A percentile compares a stretch with the other conserved stretches of the same genome.
phyloP scores from a whole-genome alignment of 345 rosid species.

The Noccaea caerulescens region DNA sequence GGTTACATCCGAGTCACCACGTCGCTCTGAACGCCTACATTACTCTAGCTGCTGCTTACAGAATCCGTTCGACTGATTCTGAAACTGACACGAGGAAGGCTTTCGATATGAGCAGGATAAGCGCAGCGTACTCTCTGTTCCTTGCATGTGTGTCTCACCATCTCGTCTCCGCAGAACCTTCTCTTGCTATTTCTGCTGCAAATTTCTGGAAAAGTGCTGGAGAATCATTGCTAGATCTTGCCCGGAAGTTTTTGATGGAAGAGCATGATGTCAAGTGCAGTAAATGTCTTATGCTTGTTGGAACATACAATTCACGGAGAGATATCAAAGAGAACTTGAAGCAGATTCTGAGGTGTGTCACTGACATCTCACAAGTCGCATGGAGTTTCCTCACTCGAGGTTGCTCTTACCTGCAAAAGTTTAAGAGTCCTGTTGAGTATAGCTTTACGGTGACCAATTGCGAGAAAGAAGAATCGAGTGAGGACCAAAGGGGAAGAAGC shows the following conservation, averaged over 20 bases:
- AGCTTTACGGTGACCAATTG: conserved; percentile 24
- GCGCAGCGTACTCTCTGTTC: conserved; percentile 77
- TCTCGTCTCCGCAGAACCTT: conserved; percentile 57
- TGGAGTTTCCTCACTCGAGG: conserved; percentile 60
- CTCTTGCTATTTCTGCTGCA: conserved; percentile 59
- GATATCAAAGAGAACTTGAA: conserved; percentile 44
- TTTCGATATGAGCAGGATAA: conserved; percentile 51
- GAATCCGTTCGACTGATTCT: conserved; percentile 48
- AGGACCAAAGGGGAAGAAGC: conserved; percentile 34
- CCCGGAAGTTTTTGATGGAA: conserved; percentile 36
- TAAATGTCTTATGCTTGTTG: conserved; percentile 50
- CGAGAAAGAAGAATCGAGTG: conserved; percentile 26
- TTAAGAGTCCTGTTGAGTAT: conserved; percentile 55
- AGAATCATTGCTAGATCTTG: conserved; percentile 59
- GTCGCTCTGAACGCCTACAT: conserved; percentile 63
- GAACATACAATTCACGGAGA: conserved; percentile 22
- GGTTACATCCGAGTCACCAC: conserved; percentile 66
- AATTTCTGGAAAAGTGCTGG: conserved; percentile 74
- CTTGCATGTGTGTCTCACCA: conserved; percentile 66
- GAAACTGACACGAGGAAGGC: conserved; percentile 42
- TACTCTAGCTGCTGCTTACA: conserved; percentile 72
- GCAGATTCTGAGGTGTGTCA: conserved; percentile 53
- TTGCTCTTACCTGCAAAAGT: conserved; percentile 48
- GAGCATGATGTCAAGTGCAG: conserved; percentile 44
- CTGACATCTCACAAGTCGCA: conserved; percentile 37